Conservation (phyloP, 768 basidiomycete species). For the Gelatoporia subvermispora region DNA sequence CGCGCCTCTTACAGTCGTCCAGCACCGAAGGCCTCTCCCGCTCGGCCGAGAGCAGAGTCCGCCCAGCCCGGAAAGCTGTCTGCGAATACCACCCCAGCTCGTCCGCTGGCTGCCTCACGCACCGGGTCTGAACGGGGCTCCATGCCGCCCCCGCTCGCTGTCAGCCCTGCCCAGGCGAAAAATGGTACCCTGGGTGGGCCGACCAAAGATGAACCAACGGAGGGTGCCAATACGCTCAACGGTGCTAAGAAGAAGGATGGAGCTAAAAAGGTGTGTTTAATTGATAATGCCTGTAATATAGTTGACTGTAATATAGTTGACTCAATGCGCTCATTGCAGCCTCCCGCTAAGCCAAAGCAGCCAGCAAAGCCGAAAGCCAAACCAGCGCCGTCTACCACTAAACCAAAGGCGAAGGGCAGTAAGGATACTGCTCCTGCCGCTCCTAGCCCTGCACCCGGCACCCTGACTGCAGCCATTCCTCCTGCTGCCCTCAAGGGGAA, state of each 20-base stretch:
- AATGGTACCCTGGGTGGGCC: neutral
- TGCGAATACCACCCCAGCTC: slow-evolving; percentile 6
- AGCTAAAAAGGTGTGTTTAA: slow-evolving; percentile 18
- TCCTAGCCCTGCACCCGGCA: slow-evolving; percentile 4
- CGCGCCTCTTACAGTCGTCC: slow-evolving; percentile 2
- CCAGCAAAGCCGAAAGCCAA: slow-evolving; percentile 20
- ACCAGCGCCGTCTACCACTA: slow-evolving; percentile 16
- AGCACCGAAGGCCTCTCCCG: neutral
- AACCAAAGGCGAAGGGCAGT: slow-evolving; percentile 18
- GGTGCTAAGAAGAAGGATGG: slow-evolving; percentile 17
- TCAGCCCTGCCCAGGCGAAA: no score
- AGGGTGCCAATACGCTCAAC: slow-evolving; percentile 5
- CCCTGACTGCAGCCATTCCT: slow-evolving; percentile 10
- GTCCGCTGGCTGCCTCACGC: slow-evolving; percentile 10
- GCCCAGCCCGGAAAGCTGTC: neutral
- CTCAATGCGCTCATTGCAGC: slow-evolving; percentile 1
- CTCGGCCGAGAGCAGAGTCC: neutral
- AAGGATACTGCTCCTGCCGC: slow-evolving; percentile 16
- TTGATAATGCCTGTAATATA: neutral
- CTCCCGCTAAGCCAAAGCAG: slow-evolving; percentile 16
- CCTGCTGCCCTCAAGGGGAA: slow-evolving; percentile 18
- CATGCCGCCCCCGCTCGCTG: slow-evolving; percentile 61
- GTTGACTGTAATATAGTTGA: neutral
- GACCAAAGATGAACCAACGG: slow-evolving; percentile 13
- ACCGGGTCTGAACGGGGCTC: slow-evolving; percentile 41